Evolutionary conservation across 805 yeast genomes (phyloP).

Genomic region (Maudiozyma bulderi): DNA sequence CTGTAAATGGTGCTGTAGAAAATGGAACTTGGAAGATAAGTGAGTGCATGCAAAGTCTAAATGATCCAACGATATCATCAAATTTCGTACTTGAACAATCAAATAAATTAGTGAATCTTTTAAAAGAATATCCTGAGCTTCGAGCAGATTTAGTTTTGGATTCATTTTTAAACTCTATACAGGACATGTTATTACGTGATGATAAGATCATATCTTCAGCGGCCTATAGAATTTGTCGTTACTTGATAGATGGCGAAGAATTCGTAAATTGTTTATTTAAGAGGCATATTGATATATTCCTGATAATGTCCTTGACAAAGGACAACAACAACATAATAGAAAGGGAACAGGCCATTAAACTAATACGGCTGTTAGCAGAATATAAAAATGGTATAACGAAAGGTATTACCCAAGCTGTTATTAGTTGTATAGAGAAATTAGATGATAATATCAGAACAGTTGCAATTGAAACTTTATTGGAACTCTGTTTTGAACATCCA

Average conservation of each 20-base stretch:
- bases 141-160: conserved; percentile 54
- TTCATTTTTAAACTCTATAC: conserved; percentile 49
- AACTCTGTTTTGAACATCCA: conserved; percentile 40
- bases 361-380: conserved; percentile 53
- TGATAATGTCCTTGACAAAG: conserved; percentile 56
- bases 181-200: conserved; percentile 47
- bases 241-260: conserved; percentile 45
- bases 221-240: conserved; percentile 66
- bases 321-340: conserved; percentile 49
- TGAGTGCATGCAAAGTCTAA: conserved; percentile 28
- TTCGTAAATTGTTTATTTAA: conserved; percentile 46
- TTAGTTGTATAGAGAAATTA: conserved; percentile 50
- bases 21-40: conserved; percentile 30
- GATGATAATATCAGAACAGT: conserved; percentile 42
- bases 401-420: conserved; percentile 57
- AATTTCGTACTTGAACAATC: conserved; percentile 40
- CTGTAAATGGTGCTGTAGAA: conserved; percentile 10
- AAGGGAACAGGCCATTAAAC: conserved; percentile 66
- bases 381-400: conserved; percentile 51
- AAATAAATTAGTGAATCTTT: conserved; percentile 51
- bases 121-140: conserved; percentile 49
- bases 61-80: conserved; percentile 18
- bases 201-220: conserved; percentile 59
- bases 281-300: conserved; percentile 49
- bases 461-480: conserved; percentile 51